Percentiles rank a stretch among this genome's conserved stretches.
Conservation (phyloP, 2,329 filamentous ascomycete genomes). For the Aaosphaeria arxii region DNA sequence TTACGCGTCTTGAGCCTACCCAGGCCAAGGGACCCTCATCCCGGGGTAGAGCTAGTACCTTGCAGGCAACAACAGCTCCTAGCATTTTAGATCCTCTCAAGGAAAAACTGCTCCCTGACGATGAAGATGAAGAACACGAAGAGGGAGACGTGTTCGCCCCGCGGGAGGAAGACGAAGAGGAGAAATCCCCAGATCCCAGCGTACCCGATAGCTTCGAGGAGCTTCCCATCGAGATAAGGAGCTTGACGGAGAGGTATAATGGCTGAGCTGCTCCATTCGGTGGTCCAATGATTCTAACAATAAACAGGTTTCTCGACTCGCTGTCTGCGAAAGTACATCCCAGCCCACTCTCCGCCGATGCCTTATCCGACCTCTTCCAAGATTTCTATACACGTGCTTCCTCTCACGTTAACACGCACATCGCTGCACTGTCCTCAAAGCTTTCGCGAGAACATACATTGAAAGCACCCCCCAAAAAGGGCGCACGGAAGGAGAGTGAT, state of each 20-base stretch:
- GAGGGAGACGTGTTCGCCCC: slow-evolving; percentile 42
- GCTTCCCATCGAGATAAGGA: slow-evolving; percentile 89
- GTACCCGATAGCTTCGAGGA: slow-evolving; percentile 74
- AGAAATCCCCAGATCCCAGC: slow-evolving; percentile 24
- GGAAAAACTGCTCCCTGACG: slow-evolving; percentile 32
- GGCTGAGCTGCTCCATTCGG: too few species aligned
- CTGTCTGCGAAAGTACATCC: slow-evolving; percentile 83
- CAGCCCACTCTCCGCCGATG: slow-evolving; percentile 78
- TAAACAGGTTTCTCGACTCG: slow-evolving; percentile 79
- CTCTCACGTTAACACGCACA: slow-evolving; percentile 80
- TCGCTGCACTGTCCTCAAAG: slow-evolving; percentile 72
- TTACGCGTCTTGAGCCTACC: slow-evolving; percentile 47
- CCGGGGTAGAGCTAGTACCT: slow-evolving; percentile 46
- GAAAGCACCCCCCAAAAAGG: slow-evolving; percentile 41
- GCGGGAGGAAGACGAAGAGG: slow-evolving; percentile 33
- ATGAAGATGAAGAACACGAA: slow-evolving; percentile 23
- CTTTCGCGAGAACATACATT: slow-evolving; percentile 65
- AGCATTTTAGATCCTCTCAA: slow-evolving; percentile 44
- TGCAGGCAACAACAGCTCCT: slow-evolving; percentile 42
- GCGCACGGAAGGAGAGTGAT: slow-evolving; percentile 36
- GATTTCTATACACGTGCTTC: slow-evolving; percentile 86
- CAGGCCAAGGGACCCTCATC: slow-evolving; percentile 26
- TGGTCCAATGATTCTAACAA: too few species aligned
- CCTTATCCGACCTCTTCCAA: slow-evolving; percentile 82
- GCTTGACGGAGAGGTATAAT: slow-evolving; percentile 76